A percentile compares a stretch with the other conserved stretches of the same genome.
Conservation (phyloP, 331 rosid species). For the Rosa hybrid region DNA sequence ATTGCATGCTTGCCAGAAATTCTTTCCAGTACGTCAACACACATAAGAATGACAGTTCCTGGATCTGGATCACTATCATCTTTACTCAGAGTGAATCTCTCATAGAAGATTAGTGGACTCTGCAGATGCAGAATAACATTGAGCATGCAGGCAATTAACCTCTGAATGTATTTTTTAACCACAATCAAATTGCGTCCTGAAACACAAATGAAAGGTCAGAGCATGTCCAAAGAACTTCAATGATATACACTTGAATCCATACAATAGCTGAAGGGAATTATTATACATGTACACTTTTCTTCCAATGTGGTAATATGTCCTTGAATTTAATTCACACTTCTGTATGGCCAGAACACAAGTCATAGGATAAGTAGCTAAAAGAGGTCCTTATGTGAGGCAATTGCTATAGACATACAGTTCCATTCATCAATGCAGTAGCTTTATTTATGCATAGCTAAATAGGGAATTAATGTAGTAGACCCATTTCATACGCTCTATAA, state of each 20-base stretch:
- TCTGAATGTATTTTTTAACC: constrained; percentile 72
- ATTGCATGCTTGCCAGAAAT: constrained; percentile 69
- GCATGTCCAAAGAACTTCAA: not conserved
- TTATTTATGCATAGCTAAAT: not conserved
- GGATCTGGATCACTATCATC: constrained; percentile 64
- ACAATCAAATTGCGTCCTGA: constrained; percentile 74
- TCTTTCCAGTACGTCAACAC: constrained; percentile 78
- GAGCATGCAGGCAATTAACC: constrained; percentile 58
- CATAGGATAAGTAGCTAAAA: not conserved
- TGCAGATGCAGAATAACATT: constrained; percentile 76
- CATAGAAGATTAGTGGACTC: constrained; percentile 62
- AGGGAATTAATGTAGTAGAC: not conserved
- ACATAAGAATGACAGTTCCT: constrained; percentile 87
- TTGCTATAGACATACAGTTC: not conserved
- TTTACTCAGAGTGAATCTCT: constrained; percentile 33
- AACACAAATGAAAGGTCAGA: constrained; percentile 27
- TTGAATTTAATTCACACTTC: not conserved
- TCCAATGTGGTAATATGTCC: not conserved
- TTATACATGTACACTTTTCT: not conserved
- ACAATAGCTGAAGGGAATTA: not conserved
- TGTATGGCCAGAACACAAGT: not conserved
- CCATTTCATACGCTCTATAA: constrained; percentile 8
- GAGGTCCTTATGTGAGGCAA: not conserved
- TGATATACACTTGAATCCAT: not conserved
- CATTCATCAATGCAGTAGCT: not conserved